These are phyloP conservation scores for Phytophthora nicotianae DNA, from an alignment of 352 stramenopile species.

Conservation along the genomic window DNA sequence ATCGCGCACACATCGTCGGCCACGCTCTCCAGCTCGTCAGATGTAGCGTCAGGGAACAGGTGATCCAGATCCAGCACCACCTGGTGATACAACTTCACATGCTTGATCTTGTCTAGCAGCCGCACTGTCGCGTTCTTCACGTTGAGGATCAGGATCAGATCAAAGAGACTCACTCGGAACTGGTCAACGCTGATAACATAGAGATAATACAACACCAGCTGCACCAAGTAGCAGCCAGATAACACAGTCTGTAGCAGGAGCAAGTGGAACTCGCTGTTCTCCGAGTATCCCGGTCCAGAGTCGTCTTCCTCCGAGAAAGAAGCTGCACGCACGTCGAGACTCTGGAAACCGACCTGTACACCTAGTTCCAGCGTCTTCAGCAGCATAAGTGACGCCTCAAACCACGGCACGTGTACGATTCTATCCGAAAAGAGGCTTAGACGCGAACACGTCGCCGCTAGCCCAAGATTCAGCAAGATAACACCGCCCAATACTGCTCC, in stretches of 20 bases:
- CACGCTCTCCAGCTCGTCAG: slow-evolving; percentile 57
- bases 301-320: slow-evolving; percentile 39
- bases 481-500: slow-evolving; percentile 46
- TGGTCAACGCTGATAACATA: slow-evolving; percentile 85
- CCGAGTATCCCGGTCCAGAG: slow-evolving; percentile 36
- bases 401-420: slow-evolving; percentile 76
- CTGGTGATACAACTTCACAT: slow-evolving; percentile 72
- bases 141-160: slow-evolving; percentile 82
- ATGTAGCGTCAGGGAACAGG: slow-evolving; percentile 62
- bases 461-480: slow-evolving; percentile 45
- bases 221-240: slow-evolving; percentile 64
- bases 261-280: slow-evolving; percentile 72
- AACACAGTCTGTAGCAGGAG: slow-evolving; percentile 69
- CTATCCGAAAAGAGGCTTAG: slow-evolving; percentile 51
- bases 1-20: slow-evolving; percentile 84
- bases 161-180: slow-evolving; percentile 78
- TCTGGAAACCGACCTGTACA: slow-evolving; percentile 73
- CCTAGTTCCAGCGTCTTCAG: slow-evolving; percentile 71
- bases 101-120: slow-evolving; percentile 68
- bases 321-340: slow-evolving; percentile 51
- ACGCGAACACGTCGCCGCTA: slow-evolving; percentile 47
- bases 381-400: slow-evolving; percentile 71
- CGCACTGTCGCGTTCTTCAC: slow-evolving; percentile 81
- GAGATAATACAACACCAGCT: slow-evolving; percentile 78
- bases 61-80: slow-evolving; percentile 75